Base-by-base conservation (phyloP, 1,139 yeast genomes). In the Candida neerlandica region DNA sequence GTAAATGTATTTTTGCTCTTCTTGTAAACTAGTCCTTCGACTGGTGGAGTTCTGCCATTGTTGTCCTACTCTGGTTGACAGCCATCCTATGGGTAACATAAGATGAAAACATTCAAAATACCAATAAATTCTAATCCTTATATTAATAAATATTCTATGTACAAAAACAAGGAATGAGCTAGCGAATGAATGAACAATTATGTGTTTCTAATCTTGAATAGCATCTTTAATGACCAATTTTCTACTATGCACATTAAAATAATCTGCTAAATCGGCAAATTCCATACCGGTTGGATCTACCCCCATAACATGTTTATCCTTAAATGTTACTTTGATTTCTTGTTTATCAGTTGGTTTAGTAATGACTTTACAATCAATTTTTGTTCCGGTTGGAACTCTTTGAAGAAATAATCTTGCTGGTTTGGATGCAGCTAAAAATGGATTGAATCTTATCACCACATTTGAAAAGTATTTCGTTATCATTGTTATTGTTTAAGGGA, bases 381-480 rank as follows among this genome's bases (percentile, higher is more conserved):
- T 83, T 60, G 84, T 71, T 12, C 81, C 71, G 7, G 87, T 89
- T 18, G 98, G 97, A 50, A 92, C 80, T 50, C 90, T 80, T 15
- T 96, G 80, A 47, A 92, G 79, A 61, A 92, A 86, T 16, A 89
- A 73, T 59, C 98, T 82, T 2, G 96, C 92, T 6, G 89, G 77
- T 66, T 85, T 87, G 39, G 94, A 96, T 63, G 87, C 89, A 37
- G 77, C 68, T 0, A 84, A 80, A 54, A 89, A 80, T 0, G 97
- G 97, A 64, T 88, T 84, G 74, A 90, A 90, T 63, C 77, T 84
- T 45, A 90, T 89, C 42, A 76, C 73, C n/a, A 89, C 89, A 59
- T 84, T 84, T 37, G 89, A 75, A 69, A 90, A 88, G 70, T 86
- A 89, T 69, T 89, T 89, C 44, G 96, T 90, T 60, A 90, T 86